Percentiles rank a stretch among this genome's conserved stretches.
Evolutionary conservation across 768 basidiomycete genomes (phyloP).

Genomic region (Boletellus ananas): DNA sequence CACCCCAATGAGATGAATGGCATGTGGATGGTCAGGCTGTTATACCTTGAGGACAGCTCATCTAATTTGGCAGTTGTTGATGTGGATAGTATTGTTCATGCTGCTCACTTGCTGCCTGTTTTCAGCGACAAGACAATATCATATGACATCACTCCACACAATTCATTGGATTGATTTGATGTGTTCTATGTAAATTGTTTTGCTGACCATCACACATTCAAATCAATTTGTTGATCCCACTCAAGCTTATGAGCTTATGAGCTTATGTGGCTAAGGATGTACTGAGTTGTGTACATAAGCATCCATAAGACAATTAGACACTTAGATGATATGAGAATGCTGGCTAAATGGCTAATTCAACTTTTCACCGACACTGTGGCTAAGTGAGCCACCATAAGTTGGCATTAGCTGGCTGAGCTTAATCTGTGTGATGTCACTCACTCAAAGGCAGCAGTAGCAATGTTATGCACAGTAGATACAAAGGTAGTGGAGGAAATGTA

Average conservation of each 20-base stretch:
- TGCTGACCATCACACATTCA: too few species aligned
- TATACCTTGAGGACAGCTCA: too few species aligned
- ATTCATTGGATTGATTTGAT: neutral
- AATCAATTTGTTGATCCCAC: neutral
- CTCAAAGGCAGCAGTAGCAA: too few species aligned
- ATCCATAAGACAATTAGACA: neutral
- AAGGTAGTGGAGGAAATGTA: too few species aligned
- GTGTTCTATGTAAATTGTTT: neutral
- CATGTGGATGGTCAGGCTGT: too few species aligned
- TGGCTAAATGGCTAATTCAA: neutral
- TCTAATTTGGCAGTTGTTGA: neutral
- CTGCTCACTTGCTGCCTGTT: neutral
- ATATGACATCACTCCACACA: neutral
- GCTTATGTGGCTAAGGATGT: neutral
- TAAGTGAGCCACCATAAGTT: neutral
- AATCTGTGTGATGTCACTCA: too few species aligned
- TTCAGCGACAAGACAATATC: neutral
- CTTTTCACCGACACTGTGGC: neutral
- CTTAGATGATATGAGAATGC: neutral
- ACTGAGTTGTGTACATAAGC: neutral
- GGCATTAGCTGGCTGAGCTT: too few species aligned
- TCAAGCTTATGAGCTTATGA: neutral
- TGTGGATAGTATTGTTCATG: neutral
- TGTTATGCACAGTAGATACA: too few species aligned
- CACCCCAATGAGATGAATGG: too few species aligned